Evolutionary conservation across 2,329 filamentous ascomycete species (phyloP), one percentile per base, ranked within the genome.

Genomic region (Colletotrichum sp.): DNA sequence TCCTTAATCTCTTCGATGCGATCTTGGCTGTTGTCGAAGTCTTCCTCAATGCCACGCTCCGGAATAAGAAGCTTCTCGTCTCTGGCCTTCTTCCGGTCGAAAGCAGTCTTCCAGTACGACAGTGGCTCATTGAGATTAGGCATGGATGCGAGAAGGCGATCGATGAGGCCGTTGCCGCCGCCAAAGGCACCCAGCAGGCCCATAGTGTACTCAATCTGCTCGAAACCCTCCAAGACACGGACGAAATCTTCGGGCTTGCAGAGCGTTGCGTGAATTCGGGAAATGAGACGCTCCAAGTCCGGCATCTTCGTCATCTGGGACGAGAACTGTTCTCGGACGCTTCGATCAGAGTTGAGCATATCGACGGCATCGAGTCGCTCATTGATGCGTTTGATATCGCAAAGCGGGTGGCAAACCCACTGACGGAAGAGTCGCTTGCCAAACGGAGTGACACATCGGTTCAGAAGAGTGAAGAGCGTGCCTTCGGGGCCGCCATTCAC

Each of bases 191-290:
- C 89, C 2, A 99, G 90, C 26, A 99, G 89, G 68, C 92, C 91
- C 90, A 98, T 95, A 1, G 96, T 98, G 83, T 98, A 97, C 78
- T 98, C 96, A 62, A 99, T 99, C 85, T 98, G 96, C 86, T 99
- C 97, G 80, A 98, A 99, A 0, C 97, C 97, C 84, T 99, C 96
- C 0, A 99, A 89, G 1, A 99, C 96, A 64, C 93, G 94, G 62
- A 99, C 92, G 83, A 99, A 99, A 82, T 99, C 97, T 72, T 97
- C 95, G 0, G 96, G 92, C 81, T 93, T 95, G 86, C 96, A 98
- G n/a, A 92, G 92, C 1, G 95, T 95, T 1, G 97, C 97, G 81
- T 99, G 97, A 13, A 99, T 94, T 10, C 97, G 94, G 30, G 97
- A 99, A 70, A 99, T 98, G 62, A 99, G 90, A 52, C 97, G 91